Percentiles rank a stretch among this genome's conserved stretches.
Evolutionary conservation across 73 alveolate species (phyloP).

Genomic region (Durusdinium trenchii): DNA sequence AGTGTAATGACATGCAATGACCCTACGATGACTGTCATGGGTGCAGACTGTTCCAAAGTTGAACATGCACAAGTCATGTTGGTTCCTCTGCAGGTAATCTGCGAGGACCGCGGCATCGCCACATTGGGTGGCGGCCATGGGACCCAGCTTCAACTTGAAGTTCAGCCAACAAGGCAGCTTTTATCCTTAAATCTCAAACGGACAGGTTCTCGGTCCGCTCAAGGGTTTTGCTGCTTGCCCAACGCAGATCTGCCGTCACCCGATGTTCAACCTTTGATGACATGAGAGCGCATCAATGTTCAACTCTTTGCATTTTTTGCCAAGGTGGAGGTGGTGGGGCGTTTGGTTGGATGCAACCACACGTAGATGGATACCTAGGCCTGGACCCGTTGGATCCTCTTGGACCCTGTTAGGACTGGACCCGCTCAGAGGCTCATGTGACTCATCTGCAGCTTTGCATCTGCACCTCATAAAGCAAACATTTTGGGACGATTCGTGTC

Average conservation of each 20-base stretch:
- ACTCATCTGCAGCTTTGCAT: too few relatives aligned
- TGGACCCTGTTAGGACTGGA: background rate
- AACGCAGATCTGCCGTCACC: too few relatives aligned
- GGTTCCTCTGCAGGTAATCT: slow-evolving; percentile 24
- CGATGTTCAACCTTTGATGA: too few relatives aligned
- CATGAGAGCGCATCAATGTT: too few relatives aligned
- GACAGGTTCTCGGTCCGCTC: background rate
- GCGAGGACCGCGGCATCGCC: slow-evolving; percentile 92
- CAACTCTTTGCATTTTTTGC: too few relatives aligned
- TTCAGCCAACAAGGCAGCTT: background rate
- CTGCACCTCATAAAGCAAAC: too few relatives aligned
- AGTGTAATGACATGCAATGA: too few relatives aligned
- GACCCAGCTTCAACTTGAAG: background rate
- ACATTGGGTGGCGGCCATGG: slow-evolving; percentile 63
- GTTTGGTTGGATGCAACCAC: slow-evolving; percentile 65
- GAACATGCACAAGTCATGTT: too few relatives aligned
- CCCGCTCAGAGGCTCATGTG: too few relatives aligned
- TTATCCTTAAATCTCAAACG: background rate
- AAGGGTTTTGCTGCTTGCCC: background rate
- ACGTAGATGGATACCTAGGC: slow-evolving; percentile 3
- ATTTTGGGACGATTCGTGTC: too few relatives aligned
- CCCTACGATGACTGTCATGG: too few relatives aligned
- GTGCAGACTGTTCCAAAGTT: too few relatives aligned
- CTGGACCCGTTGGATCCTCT: background rate
- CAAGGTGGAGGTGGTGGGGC: slow-evolving; percentile 91